phyloP scores from a whole-genome alignment of 1,139 yeast species.

The Magnusiomyces suaveolens region DNA sequence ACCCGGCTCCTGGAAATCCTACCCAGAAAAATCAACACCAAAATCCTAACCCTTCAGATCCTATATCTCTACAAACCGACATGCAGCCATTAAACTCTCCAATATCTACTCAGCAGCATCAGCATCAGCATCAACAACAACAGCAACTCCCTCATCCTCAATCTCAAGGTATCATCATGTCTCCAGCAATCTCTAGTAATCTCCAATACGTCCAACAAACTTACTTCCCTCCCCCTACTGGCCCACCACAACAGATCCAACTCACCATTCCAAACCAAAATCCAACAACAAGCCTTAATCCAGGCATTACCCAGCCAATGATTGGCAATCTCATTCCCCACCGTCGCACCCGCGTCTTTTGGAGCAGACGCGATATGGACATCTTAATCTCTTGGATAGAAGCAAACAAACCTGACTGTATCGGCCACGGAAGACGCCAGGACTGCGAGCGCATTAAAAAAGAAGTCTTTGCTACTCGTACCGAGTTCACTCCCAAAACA shows the following conservation, averaged over 20 bases:
- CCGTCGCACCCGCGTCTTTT: slow-evolving; percentile 14
- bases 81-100: not conserved
- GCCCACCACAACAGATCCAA: not conserved
- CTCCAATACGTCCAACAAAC: not conserved
- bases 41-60: not conserved
- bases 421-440: slow-evolving; percentile 15
- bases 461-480: slow-evolving; percentile 12
- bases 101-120: not conserved
- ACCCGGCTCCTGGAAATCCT: not conserved
- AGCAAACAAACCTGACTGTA: slow-evolving; percentile 14
- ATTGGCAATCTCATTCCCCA: not conserved
- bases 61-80: not conserved
- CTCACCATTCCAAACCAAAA: not conserved
- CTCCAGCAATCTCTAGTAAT: not conserved
- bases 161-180: not conserved
- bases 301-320: not conserved
- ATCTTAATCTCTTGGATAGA: slow-evolving; percentile 14
- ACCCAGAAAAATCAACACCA: not conserved
- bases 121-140: not conserved
- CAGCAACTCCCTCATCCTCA: not conserved
- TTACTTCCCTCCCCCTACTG: not conserved
- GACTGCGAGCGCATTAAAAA: slow-evolving; percentile 14
- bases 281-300: not conserved
- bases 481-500: slow-evolving; percentile 14
- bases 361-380: slow-evolving; percentile 16